Conservation (phyloP, 2,329 filamentous ascomycete species). For the Trichophyton simii region DNA sequence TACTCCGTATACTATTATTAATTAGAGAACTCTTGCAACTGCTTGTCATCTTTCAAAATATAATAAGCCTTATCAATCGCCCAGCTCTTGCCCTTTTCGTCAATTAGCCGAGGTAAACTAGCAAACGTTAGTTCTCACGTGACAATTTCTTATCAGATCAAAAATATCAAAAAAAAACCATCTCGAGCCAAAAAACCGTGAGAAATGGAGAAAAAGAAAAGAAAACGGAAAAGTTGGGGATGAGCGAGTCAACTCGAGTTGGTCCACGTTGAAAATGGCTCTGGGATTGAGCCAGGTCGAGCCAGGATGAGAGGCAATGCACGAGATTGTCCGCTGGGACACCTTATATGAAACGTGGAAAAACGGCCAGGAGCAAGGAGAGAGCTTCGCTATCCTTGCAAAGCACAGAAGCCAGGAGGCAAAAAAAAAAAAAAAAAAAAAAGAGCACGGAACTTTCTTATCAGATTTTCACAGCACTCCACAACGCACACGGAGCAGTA, state of each 20-base stretch:
- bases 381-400: not conserved
- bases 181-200: not conserved
- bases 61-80: not conserved
- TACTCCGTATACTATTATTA: not conserved
- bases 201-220: not conserved
- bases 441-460: not conserved
- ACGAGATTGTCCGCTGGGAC: not conserved
- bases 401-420: not conserved
- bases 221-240: not conserved
- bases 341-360: not conserved
- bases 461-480: not conserved
- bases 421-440: not conserved
- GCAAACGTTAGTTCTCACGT: not conserved
- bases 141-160: not conserved
- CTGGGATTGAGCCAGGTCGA: not conserved
- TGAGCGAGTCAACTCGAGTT: too few species aligned
- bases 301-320: not conserved
- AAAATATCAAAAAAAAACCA: not conserved
- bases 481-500: not conserved
- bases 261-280: not conserved
- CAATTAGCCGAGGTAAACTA: not conserved
- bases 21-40: not conserved
- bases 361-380: not conserved
- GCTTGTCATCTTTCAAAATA: too few species aligned
- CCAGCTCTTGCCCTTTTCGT: not conserved